Base-by-base conservation (phyloP, 148 eudicot species). In the Heliosperma pusillum region DNA sequence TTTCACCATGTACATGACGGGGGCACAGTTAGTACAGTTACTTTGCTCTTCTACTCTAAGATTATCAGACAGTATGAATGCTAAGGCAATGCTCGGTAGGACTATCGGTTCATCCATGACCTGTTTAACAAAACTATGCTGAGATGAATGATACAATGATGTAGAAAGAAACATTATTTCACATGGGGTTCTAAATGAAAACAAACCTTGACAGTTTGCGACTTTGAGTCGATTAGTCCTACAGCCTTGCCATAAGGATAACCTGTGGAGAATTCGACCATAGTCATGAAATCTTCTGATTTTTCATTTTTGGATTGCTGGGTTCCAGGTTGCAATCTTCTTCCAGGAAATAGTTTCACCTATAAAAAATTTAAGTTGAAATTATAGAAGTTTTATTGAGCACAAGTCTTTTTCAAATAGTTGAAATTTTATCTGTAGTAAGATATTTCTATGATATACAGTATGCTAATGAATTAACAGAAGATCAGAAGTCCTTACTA, bases 41-140 rank as follows among this genome's bases (percentile, higher is more conserved):
- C 36, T 33, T 33, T 77, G 78, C 13, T 90, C 90, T 68, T 88
- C 85, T 68, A 76, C 88, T 76, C 74, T 86, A 72, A 83, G 29
- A 42, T 81, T 82, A 19, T 42, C 27, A 2, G 71, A 44, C 4
- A 67, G 26, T 67, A 67, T 40, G 71, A 67, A 67, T 42, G 71
- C 27, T 67, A 67, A 40, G 71, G 53, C 71, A 67, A 42, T 40
- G 53, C 71, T 24, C 21, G 71, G 53, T 9, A 67, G 71, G 25
- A 20, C 25, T 20, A 67, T 12, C 13, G 52, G 21, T 21, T 67
- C 53, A 67, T 67, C 55, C 8, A 67, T 19, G 11, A 19, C 24
- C 55, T 66, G 69, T 7, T 30, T 12, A 33, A 15, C 27, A 27
- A 63, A 63, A 62, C 9, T 17, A 12, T 26, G 36, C 7, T 62